Evolutionary conservation across 345 rosid species (phyloP).

Genomic region (Gossypium ekmanianum): DNA sequence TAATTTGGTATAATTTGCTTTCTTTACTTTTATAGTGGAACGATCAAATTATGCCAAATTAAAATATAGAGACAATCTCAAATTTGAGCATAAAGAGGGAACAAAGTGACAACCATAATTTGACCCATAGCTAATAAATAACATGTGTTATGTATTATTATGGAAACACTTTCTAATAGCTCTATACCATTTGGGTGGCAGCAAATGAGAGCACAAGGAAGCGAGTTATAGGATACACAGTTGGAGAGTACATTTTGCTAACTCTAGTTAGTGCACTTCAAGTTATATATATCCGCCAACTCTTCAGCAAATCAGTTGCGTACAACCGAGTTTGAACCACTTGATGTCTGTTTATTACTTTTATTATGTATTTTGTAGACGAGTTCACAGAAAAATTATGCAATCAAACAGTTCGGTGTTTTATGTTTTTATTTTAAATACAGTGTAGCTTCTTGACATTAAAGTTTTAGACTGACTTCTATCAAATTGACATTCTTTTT

Average conservation of each 20-base stretch:
- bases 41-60: too few relatives aligned
- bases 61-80: too few relatives aligned
- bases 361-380: not conserved
- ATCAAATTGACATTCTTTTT: not conserved
- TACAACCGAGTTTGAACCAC: conserved; percentile 73
- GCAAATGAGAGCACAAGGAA: conserved; percentile 94
- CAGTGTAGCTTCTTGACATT: not conserved
- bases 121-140: not conserved
- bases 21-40: too few relatives aligned
- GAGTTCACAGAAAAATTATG: conserved; percentile 8
- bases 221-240: conserved; percentile 79
- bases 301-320: conserved; percentile 92
- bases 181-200: conserved; percentile 32
- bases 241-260: conserved; percentile 70
- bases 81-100: too few relatives aligned
- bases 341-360: conserved; percentile 5
- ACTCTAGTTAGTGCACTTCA: conserved; percentile 72
- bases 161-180: not conserved
- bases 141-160: not conserved
- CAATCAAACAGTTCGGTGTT: not conserved
- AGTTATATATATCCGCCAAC: conserved; percentile 76
- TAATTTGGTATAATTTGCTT: too few relatives aligned
- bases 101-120: too few relatives aligned
- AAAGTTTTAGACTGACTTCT: not conserved
- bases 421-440: conserved; percentile 9